Base-by-base conservation (phyloP, 1,284 basidiomycete genomes). In the Cerioporus squamosus region DNA sequence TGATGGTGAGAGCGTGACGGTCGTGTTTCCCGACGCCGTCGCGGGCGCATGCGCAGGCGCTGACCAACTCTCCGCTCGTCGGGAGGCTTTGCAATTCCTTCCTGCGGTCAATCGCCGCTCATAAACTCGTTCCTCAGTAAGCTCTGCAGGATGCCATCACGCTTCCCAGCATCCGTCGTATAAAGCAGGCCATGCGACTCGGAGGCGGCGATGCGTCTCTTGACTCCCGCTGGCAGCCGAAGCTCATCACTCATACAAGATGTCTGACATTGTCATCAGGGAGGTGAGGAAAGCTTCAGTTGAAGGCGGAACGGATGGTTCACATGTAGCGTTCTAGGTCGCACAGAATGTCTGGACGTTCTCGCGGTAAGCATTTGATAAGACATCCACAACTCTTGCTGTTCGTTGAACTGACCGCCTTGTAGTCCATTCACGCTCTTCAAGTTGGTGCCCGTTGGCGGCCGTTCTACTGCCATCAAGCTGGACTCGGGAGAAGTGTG, bases 381-480 rank as follows among this genome's bases (percentile, higher is more conserved):
- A n/a, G n/a, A n/a, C n/a, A n/a, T n/a, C n/a, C n/a, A n/a, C n/a
- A n/a, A n/a, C n/a, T n/a, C n/a, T n/a, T n/a, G 14, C 12, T 18
- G 14, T 40, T 22, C 20, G n/a, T n/a, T n/a, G 22, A 22, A 42
- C 20, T 8, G 40, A 18, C 29, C 9, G 31, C 22, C 22, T 51
- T 46, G 15, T 61, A 88, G 86, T 31, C 87, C 88, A 0, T 90
- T 90, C 63, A 66, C 82, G 17, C 80, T 67, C 31, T 81, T 79
- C 53, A 85, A 87, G 3, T 36, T 89, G 17, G 66, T 91, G 24
- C 88, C 88, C 5, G 75, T 93, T 26, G 93, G 93, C 1, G 91
- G 91, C 12, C 77, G 92, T 50, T 88, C 88, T 1, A 95, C 91
- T 0, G 94, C 93, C 2, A 80, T 96, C 69, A 86, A 82, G 74